Percentiles rank a stretch among this genome's conserved stretches.
phyloP scores from a whole-genome alignment of 1,284 basidiomycete species.

The Ganoderma lucidum region DNA sequence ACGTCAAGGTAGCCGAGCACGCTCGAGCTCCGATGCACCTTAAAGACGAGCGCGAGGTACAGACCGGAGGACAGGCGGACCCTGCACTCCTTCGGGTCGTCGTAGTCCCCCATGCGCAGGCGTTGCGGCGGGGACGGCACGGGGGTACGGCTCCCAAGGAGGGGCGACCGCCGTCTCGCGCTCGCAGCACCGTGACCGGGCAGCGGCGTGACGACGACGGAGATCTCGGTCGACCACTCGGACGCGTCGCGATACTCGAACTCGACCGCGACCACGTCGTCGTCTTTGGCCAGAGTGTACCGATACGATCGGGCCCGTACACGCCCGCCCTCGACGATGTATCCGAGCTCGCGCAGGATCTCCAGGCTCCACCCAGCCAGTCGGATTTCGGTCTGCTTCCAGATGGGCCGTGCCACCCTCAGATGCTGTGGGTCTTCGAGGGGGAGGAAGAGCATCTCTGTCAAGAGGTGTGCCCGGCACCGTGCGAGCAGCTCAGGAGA shows the following conservation, averaged over 20 bases:
- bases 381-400: constrained; percentile 3
- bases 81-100: constrained; percentile 9
- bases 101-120: neutral
- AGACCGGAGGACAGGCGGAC: neutral
- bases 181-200: neutral
- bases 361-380: constrained; percentile 1
- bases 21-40: constrained; percentile 5
- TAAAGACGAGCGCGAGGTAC: constrained; percentile 3
- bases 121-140: neutral
- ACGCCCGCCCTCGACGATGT: constrained; percentile 1
- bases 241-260: constrained; percentile 7
- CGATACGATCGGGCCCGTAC: neutral
- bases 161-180: neutral
- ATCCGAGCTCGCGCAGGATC: constrained; percentile 7
- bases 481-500: constrained; percentile 6
- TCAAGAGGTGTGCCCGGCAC: constrained; percentile 1
- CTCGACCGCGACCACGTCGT: neutral
- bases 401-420: constrained; percentile 1
- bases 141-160: neutral
- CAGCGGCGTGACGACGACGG: neutral
- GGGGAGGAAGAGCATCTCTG: constrained; percentile 1
- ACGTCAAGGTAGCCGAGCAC: constrained; percentile 2
- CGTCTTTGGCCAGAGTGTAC: neutral
- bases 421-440: constrained; percentile 1
- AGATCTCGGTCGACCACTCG: constrained; percentile 7